Evolutionary conservation across 164 flowering plant species (phyloP).

Genomic region (Akebia trifoliata): DNA sequence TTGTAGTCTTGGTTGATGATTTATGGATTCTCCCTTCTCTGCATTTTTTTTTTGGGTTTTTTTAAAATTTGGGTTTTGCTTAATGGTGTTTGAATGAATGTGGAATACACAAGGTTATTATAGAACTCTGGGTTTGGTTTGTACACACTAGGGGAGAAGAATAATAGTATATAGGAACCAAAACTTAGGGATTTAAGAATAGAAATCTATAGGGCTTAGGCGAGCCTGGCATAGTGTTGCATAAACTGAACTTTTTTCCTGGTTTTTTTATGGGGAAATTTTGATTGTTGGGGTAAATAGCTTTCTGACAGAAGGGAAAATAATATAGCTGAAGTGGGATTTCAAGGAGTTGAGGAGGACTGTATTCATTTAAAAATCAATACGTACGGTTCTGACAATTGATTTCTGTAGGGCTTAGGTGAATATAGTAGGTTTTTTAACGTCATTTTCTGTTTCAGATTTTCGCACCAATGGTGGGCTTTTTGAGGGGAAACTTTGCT

Average conservation of each 20-base stretch:
- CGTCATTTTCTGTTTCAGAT: too few relatives aligned
- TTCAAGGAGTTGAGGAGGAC: constrained; percentile 21
- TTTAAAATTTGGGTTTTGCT: background rate
- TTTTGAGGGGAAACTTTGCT: background rate
- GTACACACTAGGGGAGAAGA: too few relatives aligned
- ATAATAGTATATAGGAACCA: too few relatives aligned
- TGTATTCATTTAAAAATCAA: too few relatives aligned
- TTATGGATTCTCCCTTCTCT: background rate
- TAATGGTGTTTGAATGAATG: background rate
- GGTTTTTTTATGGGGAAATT: background rate
- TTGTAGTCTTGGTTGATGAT: background rate
- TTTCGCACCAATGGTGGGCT: too few relatives aligned
- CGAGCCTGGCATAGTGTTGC: background rate
- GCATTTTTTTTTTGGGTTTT: background rate
- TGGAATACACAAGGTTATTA: background rate
- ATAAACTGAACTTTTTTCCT: background rate
- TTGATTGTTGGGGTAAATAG: background rate
- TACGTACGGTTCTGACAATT: too few relatives aligned
- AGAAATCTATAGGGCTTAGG: too few relatives aligned
- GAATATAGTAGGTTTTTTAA: too few relatives aligned
- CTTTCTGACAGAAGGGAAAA: background rate
- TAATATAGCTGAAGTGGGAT: constrained; percentile 11
- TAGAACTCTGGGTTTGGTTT: too few relatives aligned
- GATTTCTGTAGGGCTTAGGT: too few relatives aligned
- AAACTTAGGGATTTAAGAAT: too few relatives aligned